Evolutionary conservation across 495 filamentous ascomycete species (phyloP).

Genomic region (Chaetomium tenue): DNA sequence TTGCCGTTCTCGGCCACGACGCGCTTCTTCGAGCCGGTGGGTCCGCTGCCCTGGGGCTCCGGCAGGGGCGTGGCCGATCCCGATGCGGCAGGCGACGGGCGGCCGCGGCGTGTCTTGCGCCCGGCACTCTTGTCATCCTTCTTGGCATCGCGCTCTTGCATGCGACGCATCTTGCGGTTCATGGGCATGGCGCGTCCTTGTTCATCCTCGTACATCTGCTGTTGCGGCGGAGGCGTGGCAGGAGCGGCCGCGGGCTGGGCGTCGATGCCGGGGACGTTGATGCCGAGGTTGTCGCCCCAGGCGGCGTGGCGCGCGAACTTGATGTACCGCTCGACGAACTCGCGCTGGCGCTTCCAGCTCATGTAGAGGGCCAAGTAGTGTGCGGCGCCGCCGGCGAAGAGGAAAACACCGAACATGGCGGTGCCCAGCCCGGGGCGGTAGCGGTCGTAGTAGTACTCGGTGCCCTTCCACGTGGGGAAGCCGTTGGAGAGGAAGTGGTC

Average conservation of each 20-base stretch:
- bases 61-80: constrained; percentile 37
- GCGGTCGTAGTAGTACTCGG: constrained; percentile 94
- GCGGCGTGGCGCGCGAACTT: constrained; percentile 81
- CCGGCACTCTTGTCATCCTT: constrained; percentile 49
- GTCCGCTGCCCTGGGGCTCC: constrained; percentile 44
- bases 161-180: constrained; percentile 84
- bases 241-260: constrained; percentile 42
- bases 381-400: constrained; percentile 76
- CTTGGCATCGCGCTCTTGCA: constrained; percentile 77
- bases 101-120: constrained; percentile 32
- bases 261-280: constrained; percentile 59
- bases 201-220: constrained; percentile 48
- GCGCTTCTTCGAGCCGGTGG: constrained; percentile 68
- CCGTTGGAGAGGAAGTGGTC: constrained; percentile 93
- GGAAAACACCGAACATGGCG: constrained; percentile 78
- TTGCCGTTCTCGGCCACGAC: constrained; percentile 95
- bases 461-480: constrained; percentile 94
- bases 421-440: constrained; percentile 86
- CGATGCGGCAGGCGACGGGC: constrained; percentile 26
- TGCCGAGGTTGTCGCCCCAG: constrained; percentile 64
- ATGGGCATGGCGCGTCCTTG: constrained; percentile 52
- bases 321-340: constrained; percentile 89
- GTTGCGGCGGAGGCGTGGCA: constrained; percentile 30
- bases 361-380: constrained; percentile 84
- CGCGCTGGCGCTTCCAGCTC: constrained; percentile 80